These are phyloP conservation scores for Dactylellina haptotyla DNA, from an alignment of 2,329 filamentous ascomycete genomes.

Conservation along the genomic window DNA sequence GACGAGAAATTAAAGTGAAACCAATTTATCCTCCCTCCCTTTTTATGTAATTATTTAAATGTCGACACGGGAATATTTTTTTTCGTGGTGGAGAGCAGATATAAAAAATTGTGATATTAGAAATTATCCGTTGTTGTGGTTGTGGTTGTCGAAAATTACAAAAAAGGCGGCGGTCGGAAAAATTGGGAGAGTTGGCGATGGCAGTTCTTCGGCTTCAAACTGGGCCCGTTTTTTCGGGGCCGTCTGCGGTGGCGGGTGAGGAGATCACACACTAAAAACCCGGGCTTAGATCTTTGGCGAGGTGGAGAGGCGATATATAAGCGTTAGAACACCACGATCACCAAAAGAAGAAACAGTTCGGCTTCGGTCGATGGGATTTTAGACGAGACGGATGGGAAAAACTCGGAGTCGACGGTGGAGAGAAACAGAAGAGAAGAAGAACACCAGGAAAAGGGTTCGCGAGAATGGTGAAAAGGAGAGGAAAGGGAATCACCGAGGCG, in stretches of 20 bases:
- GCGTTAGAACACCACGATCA: background rate
- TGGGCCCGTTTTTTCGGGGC: too few relatives aligned
- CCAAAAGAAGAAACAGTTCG: background rate
- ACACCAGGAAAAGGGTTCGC: background rate
- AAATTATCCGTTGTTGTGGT: background rate
- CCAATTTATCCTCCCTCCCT: too few relatives aligned
- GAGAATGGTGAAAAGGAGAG: conserved; percentile 10
- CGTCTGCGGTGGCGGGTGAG: background rate
- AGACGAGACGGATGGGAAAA: background rate
- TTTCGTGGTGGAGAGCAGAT: too few relatives aligned
- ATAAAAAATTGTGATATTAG: background rate
- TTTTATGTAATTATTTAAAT: too few relatives aligned
- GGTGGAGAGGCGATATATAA: background rate
- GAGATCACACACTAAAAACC: background rate
- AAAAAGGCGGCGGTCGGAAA: background rate
- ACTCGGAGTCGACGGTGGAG: background rate
- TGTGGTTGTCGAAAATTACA: conserved; percentile 3
- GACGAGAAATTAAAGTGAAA: too few relatives aligned
- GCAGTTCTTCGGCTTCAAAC: conserved; percentile 2
- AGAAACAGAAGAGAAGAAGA: background rate
- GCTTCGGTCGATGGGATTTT: background rate
- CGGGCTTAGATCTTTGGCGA: background rate
- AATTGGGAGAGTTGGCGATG: background rate
- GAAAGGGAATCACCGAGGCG: conserved; percentile 1
- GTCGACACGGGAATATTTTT: too few relatives aligned